Evolutionary conservation across 2,329 filamentous ascomycete genomes (phyloP), one percentile per base, ranked within the genome.

Genomic region (Ophiostoma sp.): DNA sequence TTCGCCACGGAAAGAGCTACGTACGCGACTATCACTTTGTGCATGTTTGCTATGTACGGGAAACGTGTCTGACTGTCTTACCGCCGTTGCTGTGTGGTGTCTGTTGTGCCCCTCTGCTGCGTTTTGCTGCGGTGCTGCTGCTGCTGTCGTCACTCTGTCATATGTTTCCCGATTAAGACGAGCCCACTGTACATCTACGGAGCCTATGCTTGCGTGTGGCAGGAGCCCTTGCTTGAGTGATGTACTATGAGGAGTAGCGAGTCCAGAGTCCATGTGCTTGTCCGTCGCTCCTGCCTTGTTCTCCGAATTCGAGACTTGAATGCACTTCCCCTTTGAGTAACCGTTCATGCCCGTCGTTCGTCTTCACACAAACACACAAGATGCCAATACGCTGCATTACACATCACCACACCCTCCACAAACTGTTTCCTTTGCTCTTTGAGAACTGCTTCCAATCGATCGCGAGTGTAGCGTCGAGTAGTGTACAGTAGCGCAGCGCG

Each of bases 401-500:
- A 64, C 60, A 64, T 64, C 60, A 36, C 60, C 60, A 62, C 60
- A 36, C 60, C 31, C 33, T 35, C 31, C 36, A 31, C 7, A 36
- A 6, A 1, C n/a, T 48, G 44, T n/a, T 48, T 48, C 20, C 44
- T 48, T 48, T 57, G 52, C 52, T 48, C 44, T 48, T 48, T 31
- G 52, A n/a, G n/a, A 17, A n/a, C n/a, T n/a, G n/a, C n/a, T 39
- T 48, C 44, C 44, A 48, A 48, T 48, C 44, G 44, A 48, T 48
- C 44, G 44, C 5, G 44, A 48, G 20, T 48, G 57, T 62, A 62
- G 57, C 27, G 57, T 62, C 52, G 23, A 33, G 27, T 62, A 62
- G 52, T 57, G 52, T 27, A 62, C 27, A n/a, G 57, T 62, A 62
- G 57, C 27, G 57, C 57, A 62, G 57, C 23, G 57, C 57, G 57